These are phyloP conservation scores for Geosmithia putterillii DNA, from an alignment of 2,329 filamentous ascomycete genomes.

Conservation along the genomic window DNA sequence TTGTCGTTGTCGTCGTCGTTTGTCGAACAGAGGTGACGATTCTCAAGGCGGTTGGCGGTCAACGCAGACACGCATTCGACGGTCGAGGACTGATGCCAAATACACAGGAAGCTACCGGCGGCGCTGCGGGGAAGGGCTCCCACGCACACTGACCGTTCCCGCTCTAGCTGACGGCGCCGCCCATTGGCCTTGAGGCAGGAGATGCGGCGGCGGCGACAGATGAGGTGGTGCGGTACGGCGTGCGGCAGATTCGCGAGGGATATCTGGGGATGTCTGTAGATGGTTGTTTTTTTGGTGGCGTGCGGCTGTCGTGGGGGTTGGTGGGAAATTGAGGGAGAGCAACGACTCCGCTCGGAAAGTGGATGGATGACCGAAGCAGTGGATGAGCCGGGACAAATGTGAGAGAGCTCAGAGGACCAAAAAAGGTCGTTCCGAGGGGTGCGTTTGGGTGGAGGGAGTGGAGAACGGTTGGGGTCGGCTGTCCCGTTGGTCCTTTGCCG, in stretches of 20 bases:
- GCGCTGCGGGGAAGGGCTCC: slow-evolving; percentile 45
- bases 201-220: background rate
- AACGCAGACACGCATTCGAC: slow-evolving; percentile 1
- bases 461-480: no score
- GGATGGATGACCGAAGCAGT: background rate
- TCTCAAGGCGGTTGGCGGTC: background rate
- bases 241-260: background rate
- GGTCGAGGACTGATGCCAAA: background rate
- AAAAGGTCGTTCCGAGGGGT: background rate
- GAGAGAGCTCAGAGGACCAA: background rate
- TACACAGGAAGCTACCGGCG: slow-evolving; percentile 19
- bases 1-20: no score
- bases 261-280: background rate
- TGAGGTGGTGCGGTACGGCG: background rate
- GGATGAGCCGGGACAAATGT: background rate
- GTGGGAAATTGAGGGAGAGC: background rate
- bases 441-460: background rate
- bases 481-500: no score
- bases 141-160: slow-evolving; percentile 44
- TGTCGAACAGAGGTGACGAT: background rate
- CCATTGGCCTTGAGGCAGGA: slow-evolving; percentile 33
- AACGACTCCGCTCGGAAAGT: background rate
- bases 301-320: background rate
- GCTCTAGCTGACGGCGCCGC: slow-evolving; percentile 41
- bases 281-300: background rate